Evolutionary conservation across 805 yeast species (phyloP).

Genomic region (Kuraishia hungarica): DNA sequence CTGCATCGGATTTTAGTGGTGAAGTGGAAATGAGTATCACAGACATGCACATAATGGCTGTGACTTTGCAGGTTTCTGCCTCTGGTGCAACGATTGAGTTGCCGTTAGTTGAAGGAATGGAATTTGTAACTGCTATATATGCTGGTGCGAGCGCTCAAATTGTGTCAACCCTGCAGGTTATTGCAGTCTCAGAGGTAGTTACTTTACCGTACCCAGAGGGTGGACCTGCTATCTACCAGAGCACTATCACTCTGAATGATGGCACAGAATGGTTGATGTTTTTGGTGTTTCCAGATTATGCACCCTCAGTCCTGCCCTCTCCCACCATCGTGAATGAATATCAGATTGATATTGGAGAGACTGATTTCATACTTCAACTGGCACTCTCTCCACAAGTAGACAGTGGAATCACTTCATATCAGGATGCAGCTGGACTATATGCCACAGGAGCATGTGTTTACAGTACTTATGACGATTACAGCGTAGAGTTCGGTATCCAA

Average conservation of each 20-base stretch:
- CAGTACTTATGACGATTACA: constrained; percentile 19
- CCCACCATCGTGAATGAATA: too few relatives aligned
- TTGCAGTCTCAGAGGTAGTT: too few relatives aligned
- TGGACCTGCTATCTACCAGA: constrained; percentile 26
- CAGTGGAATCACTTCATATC: constrained; percentile 37
- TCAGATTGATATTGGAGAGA: constrained; percentile 26
- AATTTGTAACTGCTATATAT: constrained; percentile 43
- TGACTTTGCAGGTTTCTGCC: constrained; percentile 26
- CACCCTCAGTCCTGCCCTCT: too few relatives aligned
- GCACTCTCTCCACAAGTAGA: constrained; percentile 33
- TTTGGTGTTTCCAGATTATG: constrained; percentile 31
- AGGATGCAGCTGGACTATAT: constrained; percentile 63
- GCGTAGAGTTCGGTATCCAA: constrained; percentile 29
- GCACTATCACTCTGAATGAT: constrained; percentile 28
- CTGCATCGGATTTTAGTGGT: constrained; percentile 23
- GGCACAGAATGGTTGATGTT: constrained; percentile 44
- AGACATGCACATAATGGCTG: constrained; percentile 46
- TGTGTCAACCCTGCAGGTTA: constrained; percentile 37
- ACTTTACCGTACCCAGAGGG: constrained; percentile 18
- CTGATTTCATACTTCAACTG: constrained; percentile 36
- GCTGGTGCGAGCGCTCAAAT: too few relatives aligned
- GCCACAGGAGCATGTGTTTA: constrained; percentile 35
- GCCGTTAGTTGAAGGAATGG: constrained; percentile 56
- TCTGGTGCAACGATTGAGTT: constrained; percentile 30
- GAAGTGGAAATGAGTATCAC: constrained; percentile 37